Evolutionary conservation across 768 basidiomycete genomes (phyloP), one percentile per base, ranked within the genome.

Genomic region (Cubamyces lactineus): DNA sequence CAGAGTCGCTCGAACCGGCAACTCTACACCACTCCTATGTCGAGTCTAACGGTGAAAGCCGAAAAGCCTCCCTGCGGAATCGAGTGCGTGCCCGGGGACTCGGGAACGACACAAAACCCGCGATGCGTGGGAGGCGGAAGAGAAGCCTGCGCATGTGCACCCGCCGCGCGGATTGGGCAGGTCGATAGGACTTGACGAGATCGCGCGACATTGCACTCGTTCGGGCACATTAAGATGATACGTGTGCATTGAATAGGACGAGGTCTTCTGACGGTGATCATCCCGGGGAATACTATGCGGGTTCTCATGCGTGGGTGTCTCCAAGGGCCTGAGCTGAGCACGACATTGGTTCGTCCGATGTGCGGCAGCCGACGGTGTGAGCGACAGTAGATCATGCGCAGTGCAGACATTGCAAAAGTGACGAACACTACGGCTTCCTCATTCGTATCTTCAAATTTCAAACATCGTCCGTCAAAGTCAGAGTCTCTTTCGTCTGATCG

Each of bases 11-110:
- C 53, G 57, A 63, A 63, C 57, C 52, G 62, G 62, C 47, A 63
- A 59, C 62, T 63, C 57, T 54, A 50, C 53, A 51, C 57, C 62
- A 42, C 45, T 38, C 47, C 48, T 55, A n/a, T 38, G 57, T 54
- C 52, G 57, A 63, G 57, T 42, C 62, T 59, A 63, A 63, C 62
- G 57, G 57, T 58, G 45, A 57, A 59, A 30, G 57, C 62, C 62
- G 62, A 30, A 19, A 24, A 11, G 59, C 30, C 21, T 17, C 15
- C 59, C 47, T 43, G 26, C 46, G 50, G 45, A 40, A 42, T 51
- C 57, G 62, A 34, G 34, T 34, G 24, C 53, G 21, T 40, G 42
- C 24, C 28, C 53, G 46, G 47, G 46, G 16, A 21, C 7, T 47
- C 24, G 53, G 41, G 53, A 54, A 63, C 34, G 34, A 34, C 40